Base-by-base conservation (phyloP, 306 rosid species). In the Leucaena leucocephala region DNA sequence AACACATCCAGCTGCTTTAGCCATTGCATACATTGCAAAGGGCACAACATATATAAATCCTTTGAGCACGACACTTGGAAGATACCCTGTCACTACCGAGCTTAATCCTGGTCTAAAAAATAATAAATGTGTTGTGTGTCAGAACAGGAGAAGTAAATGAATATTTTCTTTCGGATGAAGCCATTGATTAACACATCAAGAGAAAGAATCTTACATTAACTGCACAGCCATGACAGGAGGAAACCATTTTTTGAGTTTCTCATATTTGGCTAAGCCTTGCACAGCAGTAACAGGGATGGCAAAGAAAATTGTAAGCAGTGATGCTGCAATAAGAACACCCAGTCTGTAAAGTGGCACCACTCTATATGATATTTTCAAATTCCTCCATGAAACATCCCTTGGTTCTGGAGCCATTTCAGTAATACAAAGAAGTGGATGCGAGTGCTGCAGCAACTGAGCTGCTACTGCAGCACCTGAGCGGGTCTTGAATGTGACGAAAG, bases 361-460 rank as follows among this genome's bases (percentile, higher is more conserved):
- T 83, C 92, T 86, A 72, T 68, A 81, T 48, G 97, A 82, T 59
- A 91, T 81, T 17, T 82, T 83, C 89, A 92, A 72, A 87, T 83
- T 94, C 83, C 97, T 87, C 98, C 98, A 94, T n/a, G 97, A 87
- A 76, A 94, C 90, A 82, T 91, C 94, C 83, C 95, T 94, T 22
- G 95, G 97, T 79, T 94, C 97, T 16, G 97, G 98, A 61, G 97
- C 95, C 84, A 69, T 76, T 77, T 89, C 92, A n/a, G 97, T 89
- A 73, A 90, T 88, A 97, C 95, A 94, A 54, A 77, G 82, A 86
- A 89, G 93, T 61, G 97, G 91, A 84, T 91, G 84, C 50, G 93
- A 70, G 76, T 93, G 90, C 77, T 90, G 98, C 76, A 89, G 97
- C 82, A 94, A 84, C 75, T 89, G 94, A 69, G 97, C 86, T 2